These are phyloP conservation scores for Cryptosporidium xiaoi DNA, from an alignment of 169 alveolate species.

Conservation along the genomic window DNA sequence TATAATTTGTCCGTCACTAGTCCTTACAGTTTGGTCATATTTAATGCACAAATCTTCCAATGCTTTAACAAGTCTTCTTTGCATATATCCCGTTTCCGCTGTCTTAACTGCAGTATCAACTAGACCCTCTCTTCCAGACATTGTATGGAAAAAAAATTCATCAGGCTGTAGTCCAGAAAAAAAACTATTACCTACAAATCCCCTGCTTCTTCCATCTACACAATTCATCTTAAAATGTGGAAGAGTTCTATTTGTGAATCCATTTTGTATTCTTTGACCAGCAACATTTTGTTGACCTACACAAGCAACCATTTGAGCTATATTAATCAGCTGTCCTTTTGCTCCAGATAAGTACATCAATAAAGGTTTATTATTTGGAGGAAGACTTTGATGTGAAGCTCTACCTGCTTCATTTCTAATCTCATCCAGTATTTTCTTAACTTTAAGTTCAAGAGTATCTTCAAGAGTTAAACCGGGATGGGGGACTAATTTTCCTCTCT, in stretches of 20 bases:
- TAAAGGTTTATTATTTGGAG: slow-evolving; percentile 92
- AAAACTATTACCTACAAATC: slow-evolving; percentile 96
- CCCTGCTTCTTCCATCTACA: slow-evolving; percentile 95
- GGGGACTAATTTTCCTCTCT: slow-evolving; percentile 88
- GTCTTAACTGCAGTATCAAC: slow-evolving; percentile 99
- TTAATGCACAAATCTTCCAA: slow-evolving; percentile 96
- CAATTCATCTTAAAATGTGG: slow-evolving; percentile 95
- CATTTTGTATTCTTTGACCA: slow-evolving; percentile 96
- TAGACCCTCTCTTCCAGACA: slow-evolving; percentile 99
- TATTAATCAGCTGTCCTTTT: slow-evolving; percentile 96
- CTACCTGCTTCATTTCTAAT: slow-evolving; percentile 94
- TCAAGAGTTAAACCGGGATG: slow-evolving; percentile 97
- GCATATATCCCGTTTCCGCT: slow-evolving; percentile 99
- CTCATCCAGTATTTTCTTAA: slow-evolving; percentile 91
- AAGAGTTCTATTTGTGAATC: slow-evolving; percentile 95
- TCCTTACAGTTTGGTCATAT: slow-evolving; percentile 95
- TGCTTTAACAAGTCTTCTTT: slow-evolving; percentile 96
- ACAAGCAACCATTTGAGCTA: slow-evolving; percentile 99
- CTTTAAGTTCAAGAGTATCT: slow-evolving; percentile 93
- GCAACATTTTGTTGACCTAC: slow-evolving; percentile 98
- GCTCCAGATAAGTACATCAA: slow-evolving; percentile 98
- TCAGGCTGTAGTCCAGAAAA: slow-evolving; percentile 92
- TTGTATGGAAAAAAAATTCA: slow-evolving; percentile 99
- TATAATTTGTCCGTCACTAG: slow-evolving; percentile 94
- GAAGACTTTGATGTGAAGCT: slow-evolving; percentile 88